Evolutionary conservation across 345 rosid species (phyloP).

Genomic region (Salix caprea): DNA sequence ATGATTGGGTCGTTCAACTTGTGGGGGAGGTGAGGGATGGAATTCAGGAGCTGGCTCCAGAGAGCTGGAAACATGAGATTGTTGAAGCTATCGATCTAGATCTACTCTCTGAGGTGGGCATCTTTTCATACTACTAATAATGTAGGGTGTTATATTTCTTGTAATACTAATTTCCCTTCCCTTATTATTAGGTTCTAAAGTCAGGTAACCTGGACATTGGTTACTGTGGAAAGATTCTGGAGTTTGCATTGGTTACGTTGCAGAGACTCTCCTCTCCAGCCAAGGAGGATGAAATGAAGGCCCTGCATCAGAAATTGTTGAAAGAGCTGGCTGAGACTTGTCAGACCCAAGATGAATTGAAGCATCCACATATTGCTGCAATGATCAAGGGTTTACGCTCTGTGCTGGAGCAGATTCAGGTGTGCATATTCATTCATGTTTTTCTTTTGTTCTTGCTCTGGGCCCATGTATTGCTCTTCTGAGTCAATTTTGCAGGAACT

Average conservation of each 20-base stretch:
- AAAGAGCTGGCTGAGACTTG: conserved; percentile 56
- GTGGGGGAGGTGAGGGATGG: conserved; percentile 89
- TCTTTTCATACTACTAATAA: background rate
- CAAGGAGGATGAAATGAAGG: conserved; percentile 59
- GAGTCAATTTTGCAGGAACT: background rate
- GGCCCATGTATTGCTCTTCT: background rate
- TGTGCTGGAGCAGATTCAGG: conserved; percentile 85
- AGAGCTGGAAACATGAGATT: conserved; percentile 75
- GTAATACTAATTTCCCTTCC: background rate
- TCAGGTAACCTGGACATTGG: conserved; percentile 64
- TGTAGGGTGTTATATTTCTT: background rate
- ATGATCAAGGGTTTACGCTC: conserved; percentile 79
- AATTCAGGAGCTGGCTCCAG: conserved; percentile 74
- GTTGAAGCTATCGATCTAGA: conserved; percentile 66
- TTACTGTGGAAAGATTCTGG: conserved; percentile 73
- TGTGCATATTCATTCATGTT: conserved; percentile 11
- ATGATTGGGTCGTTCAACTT: conserved; percentile 61
- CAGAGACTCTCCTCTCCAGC: conserved; percentile 78
- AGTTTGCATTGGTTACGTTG: conserved; percentile 65
- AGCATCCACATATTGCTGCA: conserved; percentile 47
- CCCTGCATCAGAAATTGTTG: conserved; percentile 44
- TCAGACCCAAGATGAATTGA: conserved; percentile 41
- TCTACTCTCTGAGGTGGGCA: conserved; percentile 65
- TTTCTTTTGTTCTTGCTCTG: background rate
- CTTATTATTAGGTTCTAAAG: conserved; percentile 49